Evolutionary conservation across 2,329 filamentous ascomycete genomes (phyloP).

Genomic region (Ustulina deusta): DNA sequence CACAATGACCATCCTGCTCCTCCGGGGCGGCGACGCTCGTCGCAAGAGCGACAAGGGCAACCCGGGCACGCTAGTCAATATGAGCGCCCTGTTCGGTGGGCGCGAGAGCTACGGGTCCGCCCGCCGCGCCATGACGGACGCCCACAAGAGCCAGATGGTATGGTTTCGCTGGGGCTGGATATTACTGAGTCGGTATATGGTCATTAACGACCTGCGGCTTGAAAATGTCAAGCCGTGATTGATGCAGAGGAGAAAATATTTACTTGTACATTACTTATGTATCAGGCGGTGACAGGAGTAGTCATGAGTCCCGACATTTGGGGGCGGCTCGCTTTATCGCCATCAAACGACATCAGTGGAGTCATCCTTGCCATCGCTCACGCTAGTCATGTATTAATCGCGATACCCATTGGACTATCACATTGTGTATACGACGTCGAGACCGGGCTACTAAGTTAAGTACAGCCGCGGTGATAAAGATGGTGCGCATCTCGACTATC

Average conservation of each 20-base stretch:
- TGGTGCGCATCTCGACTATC: not conserved
- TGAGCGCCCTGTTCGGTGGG: slow-evolving; percentile 74
- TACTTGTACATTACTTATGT: not conserved
- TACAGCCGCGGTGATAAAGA: slow-evolving; percentile 3
- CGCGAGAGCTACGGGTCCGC: slow-evolving; percentile 67
- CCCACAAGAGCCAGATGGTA: slow-evolving; percentile 95
- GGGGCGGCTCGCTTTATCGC: not conserved
- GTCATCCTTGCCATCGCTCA: not conserved
- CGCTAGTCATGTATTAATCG: not conserved
- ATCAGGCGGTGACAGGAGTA: not conserved
- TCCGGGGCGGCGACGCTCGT: slow-evolving; percentile 50
- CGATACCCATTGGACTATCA: not conserved
- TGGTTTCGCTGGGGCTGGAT: slow-evolving; percentile 99
- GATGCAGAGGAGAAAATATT: not conserved
- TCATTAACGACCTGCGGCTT: slow-evolving; percentile 84
- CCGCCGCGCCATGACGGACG: slow-evolving; percentile 87
- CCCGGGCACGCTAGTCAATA: slow-evolving; percentile 73
- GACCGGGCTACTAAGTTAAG: slow-evolving; percentile 8
- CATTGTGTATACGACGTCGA: slow-evolving; percentile 3
- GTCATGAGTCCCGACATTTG: not conserved
- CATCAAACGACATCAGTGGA: not conserved
- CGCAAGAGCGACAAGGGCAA: slow-evolving; percentile 57
- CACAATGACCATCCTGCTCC: slow-evolving; percentile 71
- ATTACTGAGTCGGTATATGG: slow-evolving; percentile 90
- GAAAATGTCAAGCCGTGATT: slow-evolving; percentile 55